Evolutionary conservation across 2,329 filamentous ascomycete species (phyloP), one percentile per base, ranked within the genome.

Genomic region (Fusarium tuaranense): DNA sequence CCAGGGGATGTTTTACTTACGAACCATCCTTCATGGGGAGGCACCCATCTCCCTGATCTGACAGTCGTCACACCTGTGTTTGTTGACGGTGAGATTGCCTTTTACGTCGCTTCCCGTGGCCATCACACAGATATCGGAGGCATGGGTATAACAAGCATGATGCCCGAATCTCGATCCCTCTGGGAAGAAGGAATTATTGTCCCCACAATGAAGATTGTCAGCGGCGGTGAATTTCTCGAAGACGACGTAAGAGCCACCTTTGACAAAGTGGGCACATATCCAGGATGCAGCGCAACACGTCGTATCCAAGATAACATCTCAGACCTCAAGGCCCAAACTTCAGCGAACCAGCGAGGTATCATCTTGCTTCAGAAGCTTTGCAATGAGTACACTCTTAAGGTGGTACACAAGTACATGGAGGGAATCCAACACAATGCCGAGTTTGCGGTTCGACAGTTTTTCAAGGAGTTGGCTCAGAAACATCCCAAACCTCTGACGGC

Each of bases 111-210:
- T 0, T 81, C 79, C 13, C 76, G 84, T n/a, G 73, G 73, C 1
- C 73, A 76, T 16, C 84, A 85, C 65, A 81, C 82, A 2, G 82
- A 84, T 41, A 83, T 84, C 27, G 82, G 65, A 5, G 65, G 65
- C 10, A 68, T 58, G 32, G 65, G 65, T 3, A 68, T 68, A 1
- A 68, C 65, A 0, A 65, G 60, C 14, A 68, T 68, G 65, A 68
- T 68, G 65, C 60, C 65, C 2, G 65, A 68, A 14, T 68, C 65
- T 0, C 27, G 60, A 10, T 64, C 46, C 7, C 39, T 68, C 7
- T 86, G 83, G 83, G 82, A 87, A 69, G 85, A 87, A 65, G 86
- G 86, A 6, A 80, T 83, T 38, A 82, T 80, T 13, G 82, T 86
- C 36, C 80, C 80, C 7, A 79, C 82, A 1, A 81, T 83, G 77